Conservation (phyloP, 2,329 filamentous ascomycete species). For the Stagonosporopsis vannaccii region DNA sequence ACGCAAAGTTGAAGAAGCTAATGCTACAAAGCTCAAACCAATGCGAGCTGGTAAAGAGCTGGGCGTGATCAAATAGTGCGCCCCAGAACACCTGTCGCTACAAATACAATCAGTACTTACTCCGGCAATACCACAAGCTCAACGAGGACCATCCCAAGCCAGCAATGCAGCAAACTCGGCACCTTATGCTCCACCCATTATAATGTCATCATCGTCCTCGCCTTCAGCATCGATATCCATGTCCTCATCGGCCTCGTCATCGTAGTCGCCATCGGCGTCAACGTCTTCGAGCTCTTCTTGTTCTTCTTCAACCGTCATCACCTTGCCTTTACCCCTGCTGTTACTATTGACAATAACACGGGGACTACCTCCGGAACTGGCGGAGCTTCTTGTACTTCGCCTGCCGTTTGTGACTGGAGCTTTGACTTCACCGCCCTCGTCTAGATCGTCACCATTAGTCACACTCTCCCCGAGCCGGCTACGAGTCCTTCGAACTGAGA, state of each 20-base stretch:
- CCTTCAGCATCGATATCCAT: slow-evolving; percentile 37
- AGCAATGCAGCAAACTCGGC: neutral
- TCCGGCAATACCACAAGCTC: neutral
- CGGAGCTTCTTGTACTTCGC: slow-evolving; percentile 41
- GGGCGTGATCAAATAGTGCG: neutral
- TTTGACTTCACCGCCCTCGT: slow-evolving; percentile 43
- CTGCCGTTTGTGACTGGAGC: slow-evolving; percentile 32
- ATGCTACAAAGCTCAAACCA: slow-evolving; percentile 12
- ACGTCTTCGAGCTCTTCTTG: slow-evolving; percentile 41
- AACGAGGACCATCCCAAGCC: neutral
- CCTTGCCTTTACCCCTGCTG: slow-evolving; percentile 38
- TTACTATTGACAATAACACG: slow-evolving; percentile 24
- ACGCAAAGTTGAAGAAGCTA: slow-evolving; percentile 16
- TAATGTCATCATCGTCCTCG: slow-evolving; percentile 40
- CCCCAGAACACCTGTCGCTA: slow-evolving; percentile 11
- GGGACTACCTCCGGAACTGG: slow-evolving; percentile 40
- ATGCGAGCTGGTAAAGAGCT: neutral
- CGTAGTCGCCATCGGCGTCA: slow-evolving; percentile 37
- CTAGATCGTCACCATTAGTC: slow-evolving; percentile 44
- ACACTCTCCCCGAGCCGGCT: slow-evolving; percentile 54
- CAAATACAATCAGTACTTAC: slow-evolving; percentile 4
- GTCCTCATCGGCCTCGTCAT: slow-evolving; percentile 26
- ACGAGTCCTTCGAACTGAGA: slow-evolving; percentile 49
- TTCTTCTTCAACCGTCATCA: slow-evolving; percentile 38
- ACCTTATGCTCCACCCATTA: slow-evolving; percentile 33